These are phyloP conservation scores for Striga hermonthica DNA, from an alignment of 305 asterid species.

Conservation along the genomic window DNA sequence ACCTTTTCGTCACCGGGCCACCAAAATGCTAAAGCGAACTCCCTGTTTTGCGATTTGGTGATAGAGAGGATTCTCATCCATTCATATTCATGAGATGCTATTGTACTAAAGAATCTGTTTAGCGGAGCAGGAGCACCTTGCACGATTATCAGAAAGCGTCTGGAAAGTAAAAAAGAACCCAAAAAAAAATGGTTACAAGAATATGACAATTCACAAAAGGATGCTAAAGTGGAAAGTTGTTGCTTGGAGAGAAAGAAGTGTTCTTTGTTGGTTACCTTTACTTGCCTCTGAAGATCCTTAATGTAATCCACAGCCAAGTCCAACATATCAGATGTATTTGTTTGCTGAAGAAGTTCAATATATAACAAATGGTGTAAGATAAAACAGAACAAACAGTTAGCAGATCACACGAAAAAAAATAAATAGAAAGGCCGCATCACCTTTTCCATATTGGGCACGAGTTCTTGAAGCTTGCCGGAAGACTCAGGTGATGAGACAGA, in stretches of 20 bases:
- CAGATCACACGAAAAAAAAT: neutral
- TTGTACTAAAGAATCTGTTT: slow-evolving; percentile 29
- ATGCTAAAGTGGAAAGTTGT: neutral
- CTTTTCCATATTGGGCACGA: slow-evolving; percentile 96
- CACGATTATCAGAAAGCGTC: slow-evolving; percentile 54
- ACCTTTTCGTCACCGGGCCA: slow-evolving; percentile 9
- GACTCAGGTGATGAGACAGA: slow-evolving; percentile 63
- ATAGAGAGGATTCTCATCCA: neutral
- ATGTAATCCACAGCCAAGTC: slow-evolving; percentile 96
- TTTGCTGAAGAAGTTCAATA: slow-evolving; percentile 58
- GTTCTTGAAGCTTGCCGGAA: slow-evolving; percentile 79
- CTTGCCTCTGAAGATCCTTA: slow-evolving; percentile 68
- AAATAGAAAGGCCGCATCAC: slow-evolving; percentile 34
- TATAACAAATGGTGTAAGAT: neutral
- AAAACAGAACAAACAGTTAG: neutral
- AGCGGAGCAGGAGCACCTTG: slow-evolving; percentile 60
- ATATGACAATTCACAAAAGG: slow-evolving; percentile 14
- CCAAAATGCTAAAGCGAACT: neutral
- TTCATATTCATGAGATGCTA: slow-evolving; percentile 15
- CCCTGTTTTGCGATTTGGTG: neutral
- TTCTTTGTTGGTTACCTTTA: slow-evolving; percentile 42
- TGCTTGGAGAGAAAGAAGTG: neutral
- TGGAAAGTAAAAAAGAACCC: slow-evolving; percentile 27
- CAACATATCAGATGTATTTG: slow-evolving; percentile 90
- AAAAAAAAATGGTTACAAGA: slow-evolving; percentile 9